A percentile compares a stretch with the other conserved stretches of the same genome.
phyloP scores from a whole-genome alignment of 352 stramenopile species.

The Phytophthora foliorum region DNA sequence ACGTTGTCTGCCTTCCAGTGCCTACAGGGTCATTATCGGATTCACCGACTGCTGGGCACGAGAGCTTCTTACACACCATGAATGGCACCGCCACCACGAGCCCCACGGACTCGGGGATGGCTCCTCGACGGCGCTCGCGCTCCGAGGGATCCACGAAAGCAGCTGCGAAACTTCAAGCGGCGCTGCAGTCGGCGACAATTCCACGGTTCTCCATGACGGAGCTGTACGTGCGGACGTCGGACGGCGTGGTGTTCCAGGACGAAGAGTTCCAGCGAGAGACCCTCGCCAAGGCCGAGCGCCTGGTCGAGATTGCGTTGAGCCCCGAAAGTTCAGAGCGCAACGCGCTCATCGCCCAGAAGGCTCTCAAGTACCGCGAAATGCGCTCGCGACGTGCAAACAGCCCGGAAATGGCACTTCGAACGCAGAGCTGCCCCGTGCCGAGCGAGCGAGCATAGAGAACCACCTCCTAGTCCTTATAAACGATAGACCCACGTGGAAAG shows the following conservation, averaged over 20 bases:
- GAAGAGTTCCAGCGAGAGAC: constrained; percentile 41
- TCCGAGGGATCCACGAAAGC: constrained; percentile 34
- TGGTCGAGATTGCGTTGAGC: constrained; percentile 36
- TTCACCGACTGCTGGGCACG: constrained; percentile 12
- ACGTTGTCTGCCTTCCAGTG: constrained; percentile 13
- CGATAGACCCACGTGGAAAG: constrained; percentile 12
- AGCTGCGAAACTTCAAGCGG: constrained; percentile 7
- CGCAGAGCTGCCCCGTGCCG: constrained; percentile 29
- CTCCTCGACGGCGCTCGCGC: constrained; percentile 26
- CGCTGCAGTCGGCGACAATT: constrained; percentile 2
- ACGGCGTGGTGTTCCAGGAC: constrained; percentile 43
- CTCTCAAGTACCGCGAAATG: constrained; percentile 45
- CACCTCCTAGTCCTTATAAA: constrained; percentile 12
- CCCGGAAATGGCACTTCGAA: constrained; percentile 17
- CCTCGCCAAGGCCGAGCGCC: constrained; percentile 34
- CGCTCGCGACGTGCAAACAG: constrained; percentile 8
- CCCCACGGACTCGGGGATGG: constrained; percentile 2
- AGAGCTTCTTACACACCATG: constrained; percentile 10
- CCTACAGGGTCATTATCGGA: constrained; percentile 31
- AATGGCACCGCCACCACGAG: background rate
- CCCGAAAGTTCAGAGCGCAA: constrained; percentile 43
- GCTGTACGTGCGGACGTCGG: constrained; percentile 35
- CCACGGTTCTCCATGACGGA: constrained; percentile 25
- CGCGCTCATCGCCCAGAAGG: constrained; percentile 43
- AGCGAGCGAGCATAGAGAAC: background rate